Conservation (phyloP, 306 rosid genomes). For the Corylus americana region DNA sequence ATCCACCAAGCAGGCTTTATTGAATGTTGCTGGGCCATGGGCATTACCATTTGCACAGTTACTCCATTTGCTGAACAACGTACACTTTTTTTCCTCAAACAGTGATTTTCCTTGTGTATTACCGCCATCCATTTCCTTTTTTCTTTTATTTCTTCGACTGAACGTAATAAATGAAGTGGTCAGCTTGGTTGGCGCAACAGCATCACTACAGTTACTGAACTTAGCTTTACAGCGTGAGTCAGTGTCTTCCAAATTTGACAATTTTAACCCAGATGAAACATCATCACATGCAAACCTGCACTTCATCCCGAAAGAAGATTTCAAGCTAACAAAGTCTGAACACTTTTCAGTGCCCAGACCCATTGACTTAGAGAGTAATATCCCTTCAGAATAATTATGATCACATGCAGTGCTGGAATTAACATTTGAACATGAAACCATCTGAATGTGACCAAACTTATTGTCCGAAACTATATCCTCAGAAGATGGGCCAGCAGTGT, state of each 20-base stretch:
- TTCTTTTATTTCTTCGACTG: constrained; percentile 49
- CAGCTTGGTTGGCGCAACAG: constrained; percentile 25
- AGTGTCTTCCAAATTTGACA: constrained; percentile 35
- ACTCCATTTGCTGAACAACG: constrained; percentile 43
- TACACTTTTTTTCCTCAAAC: constrained; percentile 31
- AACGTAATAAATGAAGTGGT: constrained; percentile 46
- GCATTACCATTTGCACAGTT: constrained; percentile 30
- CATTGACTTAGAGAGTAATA: constrained; percentile 21
- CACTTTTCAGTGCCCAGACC: constrained; percentile 27
- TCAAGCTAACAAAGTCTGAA: constrained; percentile 22
- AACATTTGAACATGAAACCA: constrained; percentile 18
- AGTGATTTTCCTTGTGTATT: constrained; percentile 24
- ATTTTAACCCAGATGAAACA: constrained; percentile 25
- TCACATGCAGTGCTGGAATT: constrained; percentile 24
- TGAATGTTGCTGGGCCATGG: constrained; percentile 30
- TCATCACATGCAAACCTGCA: constrained; percentile 21
- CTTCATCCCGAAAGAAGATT: constrained; percentile 31
- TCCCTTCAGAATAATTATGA: constrained; percentile 20
- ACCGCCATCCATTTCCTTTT: constrained; percentile 34
- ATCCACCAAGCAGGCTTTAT: constrained; percentile 33
- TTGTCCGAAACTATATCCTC: constrained; percentile 31
- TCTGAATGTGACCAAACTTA: constrained; percentile 15
- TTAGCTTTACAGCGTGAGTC: constrained; percentile 32
- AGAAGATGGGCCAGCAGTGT: constrained; percentile 22
- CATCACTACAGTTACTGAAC: constrained; percentile 20